Conservation (phyloP, 169 alveolate genomes). For the Plasmodium ovale region DNA sequence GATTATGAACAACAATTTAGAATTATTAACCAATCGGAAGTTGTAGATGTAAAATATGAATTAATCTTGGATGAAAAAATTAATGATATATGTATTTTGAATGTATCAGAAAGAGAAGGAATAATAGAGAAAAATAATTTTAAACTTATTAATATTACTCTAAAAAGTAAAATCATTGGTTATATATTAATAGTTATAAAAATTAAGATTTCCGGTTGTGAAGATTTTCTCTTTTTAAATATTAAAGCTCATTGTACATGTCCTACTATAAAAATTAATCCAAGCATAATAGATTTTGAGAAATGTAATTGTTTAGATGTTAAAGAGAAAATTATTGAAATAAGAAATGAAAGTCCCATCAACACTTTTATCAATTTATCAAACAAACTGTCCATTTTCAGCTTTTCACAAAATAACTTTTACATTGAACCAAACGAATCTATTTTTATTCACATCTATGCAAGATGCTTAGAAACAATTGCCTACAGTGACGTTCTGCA, state of each 20-base stretch:
- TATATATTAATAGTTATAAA: conserved; percentile 55
- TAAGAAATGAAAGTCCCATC: conserved; percentile 75
- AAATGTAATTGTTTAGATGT: conserved; percentile 67
- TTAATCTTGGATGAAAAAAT: conserved; percentile 43
- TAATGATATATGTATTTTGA: conserved; percentile 16
- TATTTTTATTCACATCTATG: conserved; percentile 27
- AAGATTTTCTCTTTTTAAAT: conserved; percentile 51
- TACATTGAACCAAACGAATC: conserved; percentile 32
- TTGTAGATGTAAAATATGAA: conserved; percentile 53
- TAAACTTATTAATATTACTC: conserved; percentile 19
- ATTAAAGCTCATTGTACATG: conserved; percentile 58
- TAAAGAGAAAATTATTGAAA: conserved; percentile 50
- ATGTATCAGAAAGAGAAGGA: conserved; percentile 28
- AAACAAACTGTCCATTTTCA: conserved; percentile 31
- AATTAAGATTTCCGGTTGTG: conserved; percentile 57
- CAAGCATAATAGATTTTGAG: conserved; percentile 62
- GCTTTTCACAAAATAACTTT: conserved; percentile 37
- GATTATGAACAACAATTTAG: conserved; percentile 39
- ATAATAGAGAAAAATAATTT: conserved; percentile 22
- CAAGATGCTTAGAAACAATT: conserved; percentile 43
- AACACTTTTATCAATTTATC: conserved; percentile 59
- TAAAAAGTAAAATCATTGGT: conserved; percentile 60
- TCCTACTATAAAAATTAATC: conserved; percentile 65
- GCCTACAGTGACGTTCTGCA: conserved; percentile 15
- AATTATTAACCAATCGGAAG: conserved; percentile 38